Conservation (phyloP, 495 filamentous ascomycete genomes). For the Podospora didyma region DNA sequence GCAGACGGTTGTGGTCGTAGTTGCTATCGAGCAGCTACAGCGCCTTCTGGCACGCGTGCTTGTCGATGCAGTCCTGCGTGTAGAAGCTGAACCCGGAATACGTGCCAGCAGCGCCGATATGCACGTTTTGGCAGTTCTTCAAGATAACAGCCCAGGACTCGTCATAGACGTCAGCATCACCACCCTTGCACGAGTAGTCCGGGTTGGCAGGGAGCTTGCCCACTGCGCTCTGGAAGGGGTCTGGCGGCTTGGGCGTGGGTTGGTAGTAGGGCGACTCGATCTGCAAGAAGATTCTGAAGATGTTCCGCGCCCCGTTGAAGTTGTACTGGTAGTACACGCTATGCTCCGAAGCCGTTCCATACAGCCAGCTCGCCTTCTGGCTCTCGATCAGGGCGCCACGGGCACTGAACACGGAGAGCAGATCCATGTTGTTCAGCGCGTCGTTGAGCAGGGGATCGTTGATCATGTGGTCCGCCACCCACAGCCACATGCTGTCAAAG, state of each 20-base stretch:
- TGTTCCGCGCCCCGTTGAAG: conserved; percentile 64
- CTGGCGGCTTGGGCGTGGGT: conserved; percentile 65
- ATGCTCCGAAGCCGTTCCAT: conserved; percentile 54
- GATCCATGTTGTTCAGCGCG: conserved; percentile 53
- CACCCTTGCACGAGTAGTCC: neutral
- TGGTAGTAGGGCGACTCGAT: conserved; percentile 88
- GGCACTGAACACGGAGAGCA: conserved; percentile 61
- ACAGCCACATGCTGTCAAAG: conserved; percentile 85
- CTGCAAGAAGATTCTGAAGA: conserved; percentile 77
- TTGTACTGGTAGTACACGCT: conserved; percentile 79
- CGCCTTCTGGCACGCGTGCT: too few relatives aligned
- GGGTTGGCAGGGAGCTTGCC: conserved; percentile 16
- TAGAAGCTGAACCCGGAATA: conserved; percentile 24
- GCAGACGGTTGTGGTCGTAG: too few relatives aligned
- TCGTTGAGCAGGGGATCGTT: neutral
- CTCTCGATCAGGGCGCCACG: conserved; percentile 72
- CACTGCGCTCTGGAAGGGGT: conserved; percentile 44
- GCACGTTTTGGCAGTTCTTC: conserved; percentile 13
- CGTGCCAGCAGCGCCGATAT: conserved; percentile 16
- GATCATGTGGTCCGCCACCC: conserved; percentile 85
- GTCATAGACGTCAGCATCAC: conserved; percentile 12
- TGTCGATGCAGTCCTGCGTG: neutral
- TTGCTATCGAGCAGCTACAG: too few relatives aligned
- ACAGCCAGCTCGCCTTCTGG: conserved; percentile 43
- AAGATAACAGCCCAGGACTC: conserved; percentile 25